Percentiles rank a stretch among this genome's conserved stretches.
Conservation (phyloP, 345 rosid genomes). For the Ceriops tagal region DNA sequence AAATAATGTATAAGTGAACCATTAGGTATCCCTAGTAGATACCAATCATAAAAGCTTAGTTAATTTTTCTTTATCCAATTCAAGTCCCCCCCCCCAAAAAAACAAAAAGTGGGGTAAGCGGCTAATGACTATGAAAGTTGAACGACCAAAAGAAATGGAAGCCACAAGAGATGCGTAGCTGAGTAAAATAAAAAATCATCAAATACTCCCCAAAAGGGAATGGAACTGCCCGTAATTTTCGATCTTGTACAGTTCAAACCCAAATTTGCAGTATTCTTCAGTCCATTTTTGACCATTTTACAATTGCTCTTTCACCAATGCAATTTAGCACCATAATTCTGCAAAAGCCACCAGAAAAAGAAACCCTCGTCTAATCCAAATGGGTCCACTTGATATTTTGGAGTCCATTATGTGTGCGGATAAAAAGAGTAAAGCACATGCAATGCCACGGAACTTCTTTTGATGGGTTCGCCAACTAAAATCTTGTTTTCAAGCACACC, state of each 20-base stretch:
- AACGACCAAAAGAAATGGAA: background rate
- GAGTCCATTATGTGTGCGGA: conserved; percentile 4
- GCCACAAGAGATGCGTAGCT: no score
- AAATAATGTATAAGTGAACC: background rate
- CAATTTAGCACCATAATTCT: background rate
- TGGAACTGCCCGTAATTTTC: background rate
- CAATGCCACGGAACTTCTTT: conserved; percentile 31
- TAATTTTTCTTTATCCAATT: no score
- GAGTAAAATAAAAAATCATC: no score
- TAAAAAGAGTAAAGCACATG: conserved; percentile 24
- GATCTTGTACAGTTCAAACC: background rate
- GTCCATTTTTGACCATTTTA: conserved; percentile 19
- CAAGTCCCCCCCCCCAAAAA: no score
- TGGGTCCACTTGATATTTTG: conserved; percentile 17
- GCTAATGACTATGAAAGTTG: background rate
- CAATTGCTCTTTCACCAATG: conserved; percentile 15
- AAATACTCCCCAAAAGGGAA: no score
- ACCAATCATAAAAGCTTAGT: no score
- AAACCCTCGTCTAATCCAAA: background rate
- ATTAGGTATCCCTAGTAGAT: no score
- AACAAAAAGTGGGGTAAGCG: background rate
- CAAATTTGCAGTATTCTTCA: background rate
- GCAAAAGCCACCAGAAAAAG: background rate
- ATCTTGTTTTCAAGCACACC: conserved; percentile 2
- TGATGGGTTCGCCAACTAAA: conserved; percentile 17